Evolutionary conservation across 1,284 basidiomycete genomes (phyloP), one percentile per base, ranked within the genome.

Genomic region (Ustilago hordei): DNA sequence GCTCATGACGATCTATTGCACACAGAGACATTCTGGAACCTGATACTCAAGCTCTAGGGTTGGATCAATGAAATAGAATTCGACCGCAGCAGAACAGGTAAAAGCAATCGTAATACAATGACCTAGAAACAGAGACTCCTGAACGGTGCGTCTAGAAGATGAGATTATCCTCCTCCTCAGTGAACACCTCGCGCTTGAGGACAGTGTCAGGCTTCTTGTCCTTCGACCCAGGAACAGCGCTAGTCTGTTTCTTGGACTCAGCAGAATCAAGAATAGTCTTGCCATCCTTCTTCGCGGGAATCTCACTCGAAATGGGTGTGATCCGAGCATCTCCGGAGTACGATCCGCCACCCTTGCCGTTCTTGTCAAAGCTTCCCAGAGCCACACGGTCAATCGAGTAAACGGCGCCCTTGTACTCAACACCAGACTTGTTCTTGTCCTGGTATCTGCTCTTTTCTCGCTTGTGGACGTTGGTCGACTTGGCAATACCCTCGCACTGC

Each of bases 1-100:
- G 72, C 60, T 15, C 72, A 75, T 57, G 72, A 75, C 31, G 67
- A 64, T 43, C 62, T 75, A 13, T 45, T 65, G 28, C 72, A 69
- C 57, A 64, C 67, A 17, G 59, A 69, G 48, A 69, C 60, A 3
- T 75, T 75, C 55, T 75, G 66, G 66, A 36, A 69, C 41, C 63
- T 69, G 31, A 35, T 75, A 15, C 67, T 66, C 32, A 28, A 47
- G 0, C 45, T 65, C 2, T 74, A 34, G 52, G 32, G n/a, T 0
- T 4, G 35, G 35, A 56, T 13, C 45, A 48, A 32, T 31, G n/a
- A 47, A 35, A 41, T 31, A n/a, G 19, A 9, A 9, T 8, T 7
- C n/a, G 19, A 19, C 17, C 9, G n/a, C n/a, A 19, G 8, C n/a
- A n/a, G n/a, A 7, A 12, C 13, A 13, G 39, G 17, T 41, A 41